These are phyloP conservation scores for Xanthoparmelia taractica DNA, from an alignment of 495 filamentous ascomycete species.

Conservation along the genomic window DNA sequence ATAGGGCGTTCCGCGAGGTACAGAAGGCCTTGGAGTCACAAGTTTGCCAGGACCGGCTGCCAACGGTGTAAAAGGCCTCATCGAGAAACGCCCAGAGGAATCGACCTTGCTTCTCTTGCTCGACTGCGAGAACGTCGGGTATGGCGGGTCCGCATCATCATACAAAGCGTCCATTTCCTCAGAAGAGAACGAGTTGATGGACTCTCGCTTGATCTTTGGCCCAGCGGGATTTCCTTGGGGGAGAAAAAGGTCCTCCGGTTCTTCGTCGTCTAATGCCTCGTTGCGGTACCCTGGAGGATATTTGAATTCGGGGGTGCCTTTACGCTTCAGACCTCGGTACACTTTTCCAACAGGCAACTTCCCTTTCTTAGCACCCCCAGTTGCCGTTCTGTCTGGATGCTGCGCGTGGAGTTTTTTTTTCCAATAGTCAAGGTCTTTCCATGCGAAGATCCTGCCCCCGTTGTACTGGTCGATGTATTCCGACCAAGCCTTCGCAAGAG, in stretches of 20 bases:
- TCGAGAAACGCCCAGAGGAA: neutral
- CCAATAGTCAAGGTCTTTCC: conserved; percentile 4
- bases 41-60: neutral
- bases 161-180: conserved; percentile 5
- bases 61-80: neutral
- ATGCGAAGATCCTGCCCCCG: neutral
- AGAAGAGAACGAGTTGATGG: neutral
- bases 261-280: conserved; percentile 18
- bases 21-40: neutral
- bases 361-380: neutral
- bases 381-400: neutral
- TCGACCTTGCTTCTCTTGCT: conserved; percentile 4
- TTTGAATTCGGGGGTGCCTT: neutral
- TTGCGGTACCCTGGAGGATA: neutral
- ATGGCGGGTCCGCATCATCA: neutral
- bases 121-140: neutral
- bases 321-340: neutral
- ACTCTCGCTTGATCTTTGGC: conserved; percentile 14
- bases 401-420: conserved; percentile 7
- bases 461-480: conserved; percentile 10
- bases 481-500: conserved; percentile 13
- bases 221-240: neutral
- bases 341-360: neutral
- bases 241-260: conserved; percentile 10
- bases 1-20: neutral